phyloP scores from a whole-genome alignment of 768 basidiomycete species.

The Auriscalpium orientale region DNA sequence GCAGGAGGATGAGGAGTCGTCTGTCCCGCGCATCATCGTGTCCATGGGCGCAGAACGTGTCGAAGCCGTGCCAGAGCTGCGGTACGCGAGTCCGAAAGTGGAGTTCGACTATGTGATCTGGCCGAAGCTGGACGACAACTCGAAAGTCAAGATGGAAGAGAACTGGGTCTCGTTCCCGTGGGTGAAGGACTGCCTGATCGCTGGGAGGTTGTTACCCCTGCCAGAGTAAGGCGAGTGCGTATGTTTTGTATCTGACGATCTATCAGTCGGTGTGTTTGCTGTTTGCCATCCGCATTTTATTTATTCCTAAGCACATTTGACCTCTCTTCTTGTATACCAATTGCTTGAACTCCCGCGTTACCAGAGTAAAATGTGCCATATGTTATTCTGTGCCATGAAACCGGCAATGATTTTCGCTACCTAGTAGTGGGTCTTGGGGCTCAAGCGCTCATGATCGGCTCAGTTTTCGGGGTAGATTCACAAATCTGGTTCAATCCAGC shows the following conservation, averaged over 20 bases:
- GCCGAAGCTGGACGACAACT: constrained; percentile 38
- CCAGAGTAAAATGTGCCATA: no score
- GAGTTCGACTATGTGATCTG: constrained; percentile 55
- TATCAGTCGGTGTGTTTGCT: not conserved
- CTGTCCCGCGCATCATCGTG: constrained; percentile 55
- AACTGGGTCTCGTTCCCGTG: constrained; percentile 51
- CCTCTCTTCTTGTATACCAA: no score
- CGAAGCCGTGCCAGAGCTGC: constrained; percentile 50
- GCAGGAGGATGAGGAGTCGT: no score
- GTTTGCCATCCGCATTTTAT: not conserved
- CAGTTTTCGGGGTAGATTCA: no score
- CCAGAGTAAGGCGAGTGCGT: no score
- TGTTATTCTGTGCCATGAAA: no score
- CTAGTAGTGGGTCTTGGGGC: no score
- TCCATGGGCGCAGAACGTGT: constrained; percentile 72
- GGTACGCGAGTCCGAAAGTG: constrained; percentile 30
- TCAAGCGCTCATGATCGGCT: no score
- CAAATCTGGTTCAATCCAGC: no score
- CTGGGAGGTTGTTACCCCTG: constrained; percentile 42
- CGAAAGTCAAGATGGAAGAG: constrained; percentile 17
- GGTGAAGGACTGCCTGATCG: constrained; percentile 74
- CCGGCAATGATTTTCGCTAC: no score
- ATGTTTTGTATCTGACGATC: not conserved
- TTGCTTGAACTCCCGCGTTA: no score
- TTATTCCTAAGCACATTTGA: not conserved